Conservation (phyloP, 2,329 filamentous ascomycete genomes). For the Lachnellula occidentalis region DNA sequence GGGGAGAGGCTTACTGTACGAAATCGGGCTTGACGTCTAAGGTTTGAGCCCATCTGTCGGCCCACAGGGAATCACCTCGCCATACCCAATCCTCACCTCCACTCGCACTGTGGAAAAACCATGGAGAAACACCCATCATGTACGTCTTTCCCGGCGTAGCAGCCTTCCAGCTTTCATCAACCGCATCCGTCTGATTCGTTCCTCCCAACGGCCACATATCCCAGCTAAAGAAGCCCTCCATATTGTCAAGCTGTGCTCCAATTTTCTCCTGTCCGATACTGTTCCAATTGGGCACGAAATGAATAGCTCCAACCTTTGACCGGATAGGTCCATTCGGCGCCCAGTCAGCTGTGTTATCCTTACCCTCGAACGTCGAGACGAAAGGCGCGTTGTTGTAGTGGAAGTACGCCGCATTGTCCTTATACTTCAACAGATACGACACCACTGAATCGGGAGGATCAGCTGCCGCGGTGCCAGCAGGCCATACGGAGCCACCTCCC, state of each 20-base stretch:
- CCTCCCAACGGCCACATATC: constrained; percentile 38
- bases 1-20: constrained; percentile 33
- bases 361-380: constrained; percentile 49
- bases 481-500: constrained; percentile 25
- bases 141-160: constrained; percentile 35
- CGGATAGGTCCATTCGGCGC: constrained; percentile 33
- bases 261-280: constrained; percentile 33
- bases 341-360: constrained; percentile 39
- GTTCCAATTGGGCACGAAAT: constrained; percentile 44
- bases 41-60: constrained; percentile 49
- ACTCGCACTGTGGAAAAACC: constrained; percentile 54
- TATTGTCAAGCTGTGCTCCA: constrained; percentile 24
- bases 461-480: constrained; percentile 17
- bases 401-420: constrained; percentile 32
- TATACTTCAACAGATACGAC: constrained; percentile 29
- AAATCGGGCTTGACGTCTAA: constrained; percentile 41
- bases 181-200: constrained; percentile 32
- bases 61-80: constrained; percentile 56
- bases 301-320: constrained; percentile 30
- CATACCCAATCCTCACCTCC: constrained; percentile 60
- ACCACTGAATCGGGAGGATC: constrained; percentile 18
- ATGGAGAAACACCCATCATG: constrained; percentile 53
- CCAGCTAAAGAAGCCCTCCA: constrained; percentile 39
- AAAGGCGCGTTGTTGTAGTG: constrained; percentile 37
- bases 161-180: constrained; percentile 37